Evolutionary conservation across 352 stramenopile genomes (phyloP).

Genomic region (Thalassiosira mediterranea): DNA sequence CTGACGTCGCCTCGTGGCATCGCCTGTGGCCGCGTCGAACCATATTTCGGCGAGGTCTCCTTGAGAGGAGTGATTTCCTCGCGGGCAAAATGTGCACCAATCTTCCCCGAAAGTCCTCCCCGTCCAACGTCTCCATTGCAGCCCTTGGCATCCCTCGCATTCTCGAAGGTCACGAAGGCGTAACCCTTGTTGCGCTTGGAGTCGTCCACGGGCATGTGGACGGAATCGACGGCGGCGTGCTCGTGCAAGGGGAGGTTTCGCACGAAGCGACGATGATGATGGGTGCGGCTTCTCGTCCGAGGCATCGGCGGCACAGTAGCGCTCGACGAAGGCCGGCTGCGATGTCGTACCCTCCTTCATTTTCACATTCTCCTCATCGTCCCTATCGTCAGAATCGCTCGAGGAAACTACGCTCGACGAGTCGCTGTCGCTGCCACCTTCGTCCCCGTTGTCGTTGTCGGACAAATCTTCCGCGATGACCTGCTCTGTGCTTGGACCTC

Average conservation of each 20-base stretch:
- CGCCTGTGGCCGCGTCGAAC: too few species aligned
- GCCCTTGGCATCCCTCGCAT: too few species aligned
- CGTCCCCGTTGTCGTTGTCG: constrained; percentile 54
- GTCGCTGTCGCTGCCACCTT: constrained; percentile 37
- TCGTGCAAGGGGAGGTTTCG: constrained; percentile 95
- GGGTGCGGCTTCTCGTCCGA: not conserved
- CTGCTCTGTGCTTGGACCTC: constrained; percentile 78
- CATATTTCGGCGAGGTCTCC: too few species aligned
- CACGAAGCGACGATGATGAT: too few species aligned
- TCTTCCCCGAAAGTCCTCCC: constrained; percentile 94
- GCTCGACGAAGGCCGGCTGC: constrained; percentile 5
- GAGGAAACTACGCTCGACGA: constrained; percentile 40
- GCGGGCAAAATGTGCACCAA: constrained; percentile 94
- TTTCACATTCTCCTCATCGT: constrained; percentile 51
- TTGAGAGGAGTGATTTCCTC: too few species aligned
- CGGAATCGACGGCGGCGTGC: constrained; percentile 88
- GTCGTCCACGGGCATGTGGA: constrained; percentile 97
- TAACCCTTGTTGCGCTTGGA: constrained; percentile 95
- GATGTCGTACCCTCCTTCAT: constrained; percentile 7
- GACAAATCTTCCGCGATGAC: constrained; percentile 46
- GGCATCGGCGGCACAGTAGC: not conserved
- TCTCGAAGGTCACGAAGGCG: constrained; percentile 95
- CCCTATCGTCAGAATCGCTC: constrained; percentile 36
- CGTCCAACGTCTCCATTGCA: constrained; percentile 91
- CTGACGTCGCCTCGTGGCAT: too few species aligned